Evolutionary conservation across 148 eudicot species (phyloP), one percentile per base, ranked within the genome.

Genomic region (Beta vulgaris): DNA sequence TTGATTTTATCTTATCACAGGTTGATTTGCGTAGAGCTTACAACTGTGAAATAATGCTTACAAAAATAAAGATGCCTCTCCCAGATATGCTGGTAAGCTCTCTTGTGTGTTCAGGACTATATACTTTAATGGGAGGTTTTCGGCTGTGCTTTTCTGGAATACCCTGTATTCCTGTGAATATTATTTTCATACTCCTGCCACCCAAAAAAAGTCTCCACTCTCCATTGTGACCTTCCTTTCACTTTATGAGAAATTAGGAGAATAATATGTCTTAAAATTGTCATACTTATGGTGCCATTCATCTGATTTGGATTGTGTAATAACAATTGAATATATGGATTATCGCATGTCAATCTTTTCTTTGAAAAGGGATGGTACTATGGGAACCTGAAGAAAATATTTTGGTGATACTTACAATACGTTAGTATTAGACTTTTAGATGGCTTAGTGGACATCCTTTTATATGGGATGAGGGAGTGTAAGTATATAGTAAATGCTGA

Each of bases 1-100:
- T 29, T 42, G 64, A 34, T 70, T 68, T 76, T 21, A 19, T 21
- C 68, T 69, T 37, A 67, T 83, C 69, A 57, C 86, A 95, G 98
- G 86, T 95, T 81, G 98, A 95, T 83, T 80, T 95, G 85, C 93
- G 96, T 29, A 87, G 97, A 76, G 98, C 98, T 66, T 84, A 95
- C 77, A 95, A 95, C 75, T 95, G 98, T 82, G 98, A 95, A 76
- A 95, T 95, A 79, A 95, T 95, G 98, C 97, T 95, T 65, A 88
- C 98, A 54, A 95, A 94, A 83, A 87, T 95, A 79, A 95, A 95
- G 85, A 89, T 95, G 74, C 97, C 98, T 76, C 91, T 95, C 37
- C 91, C 97, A 39, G 97, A 92, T 63, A 88, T 95, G 98, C 73
- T 90, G 83, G 98, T 95, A 88, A 84, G 84, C 76, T 80, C 79